Evolutionary conservation across 2,329 filamentous ascomycete species (phyloP), one percentile per base, ranked within the genome.

Genomic region (Trichoderma semiorbis): DNA sequence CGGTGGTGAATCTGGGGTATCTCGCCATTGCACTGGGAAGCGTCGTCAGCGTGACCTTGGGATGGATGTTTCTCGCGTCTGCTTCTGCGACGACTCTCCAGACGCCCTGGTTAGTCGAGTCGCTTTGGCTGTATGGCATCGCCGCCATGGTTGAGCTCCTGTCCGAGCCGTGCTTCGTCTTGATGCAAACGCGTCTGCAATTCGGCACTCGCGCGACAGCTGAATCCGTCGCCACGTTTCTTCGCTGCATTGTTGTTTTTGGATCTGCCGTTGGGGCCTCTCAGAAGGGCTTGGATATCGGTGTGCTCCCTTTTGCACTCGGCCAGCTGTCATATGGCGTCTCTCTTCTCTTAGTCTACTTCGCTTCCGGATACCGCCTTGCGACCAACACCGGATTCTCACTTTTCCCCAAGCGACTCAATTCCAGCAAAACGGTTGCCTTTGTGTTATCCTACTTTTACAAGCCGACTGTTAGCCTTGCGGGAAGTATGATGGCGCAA

Each of bases 1-100:
- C 92, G 3, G 91, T 95, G 57, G 88, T 98, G 81, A 99, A 99
- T 78, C 85, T 97, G 50, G 93, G 94, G 1, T 97, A 97, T 80
- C 82, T 98, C 26, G 89, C 94, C 26, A 85, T 97, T 16, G 79
- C 85, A 0, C 84, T 95, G 0, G 95, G 95, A 1, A 76, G 90
- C 12, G 81, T 89, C 0, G 86, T 94, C 39, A 89, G 92, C 1
- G 79, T 88, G 16, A 78, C 86, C 0, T 84, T 98, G 2, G 92
- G 90, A 16, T 84, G 86, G 78, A 84, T 91, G 69, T 98, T 97
- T 81, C 83, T 92, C 18, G 84, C 83, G 4, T 88, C 86, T 5
- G 81, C 86, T 3, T 80, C 79, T 4, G 75, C 84, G 1, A 81
- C 82, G 1, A 85, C 86, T 2, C 80, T 86, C 5, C 81, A 86